Evolutionary conservation across 176 grass and related monocot genomes (phyloP).

Genomic region (Oryza glaberrima): DNA sequence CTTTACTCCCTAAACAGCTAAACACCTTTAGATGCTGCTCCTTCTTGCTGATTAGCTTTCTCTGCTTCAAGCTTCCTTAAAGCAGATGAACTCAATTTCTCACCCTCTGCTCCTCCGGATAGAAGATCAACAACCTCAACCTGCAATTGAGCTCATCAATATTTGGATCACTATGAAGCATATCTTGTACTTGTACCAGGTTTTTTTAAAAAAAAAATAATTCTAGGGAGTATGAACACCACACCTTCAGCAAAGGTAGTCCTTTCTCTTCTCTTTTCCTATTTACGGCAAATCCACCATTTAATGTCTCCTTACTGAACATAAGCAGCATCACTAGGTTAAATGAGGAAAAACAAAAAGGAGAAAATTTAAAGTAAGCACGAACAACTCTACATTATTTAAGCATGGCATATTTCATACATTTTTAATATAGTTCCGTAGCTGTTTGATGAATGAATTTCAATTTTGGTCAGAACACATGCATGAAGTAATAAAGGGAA

Average conservation of each 20-base stretch:
- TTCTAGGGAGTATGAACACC: neutral
- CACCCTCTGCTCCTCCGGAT: constrained; percentile 45
- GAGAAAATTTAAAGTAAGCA: constrained; percentile 22
- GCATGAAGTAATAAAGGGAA: constrained; percentile 29
- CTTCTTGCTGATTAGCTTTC: constrained; percentile 31
- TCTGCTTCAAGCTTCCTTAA: constrained; percentile 60
- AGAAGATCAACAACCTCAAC: constrained; percentile 75
- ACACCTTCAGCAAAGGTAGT: constrained; percentile 58
- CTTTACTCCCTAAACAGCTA: constrained; percentile 27
- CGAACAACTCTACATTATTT: constrained; percentile 19
- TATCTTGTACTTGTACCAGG: neutral
- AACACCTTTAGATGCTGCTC: constrained; percentile 27
- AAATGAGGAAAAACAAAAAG: constrained; percentile 21
- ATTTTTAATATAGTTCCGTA: neutral
- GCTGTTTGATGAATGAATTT: neutral
- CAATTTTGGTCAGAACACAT: constrained; percentile 16
- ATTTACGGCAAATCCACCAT: constrained; percentile 60
- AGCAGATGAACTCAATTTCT: constrained; percentile 69
- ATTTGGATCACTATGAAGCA: neutral
- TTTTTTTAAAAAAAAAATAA: neutral
- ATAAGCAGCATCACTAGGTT: constrained; percentile 30
- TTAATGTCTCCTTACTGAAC: constrained; percentile 64
- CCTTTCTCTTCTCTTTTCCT: constrained; percentile 65
- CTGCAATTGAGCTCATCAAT: constrained; percentile 42
- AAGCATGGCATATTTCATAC: neutral